Percentiles rank a stretch among this genome's conserved stretches.
Evolutionary conservation across 768 basidiomycete species (phyloP).

Genomic region (Naematelia aurantialba): DNA sequence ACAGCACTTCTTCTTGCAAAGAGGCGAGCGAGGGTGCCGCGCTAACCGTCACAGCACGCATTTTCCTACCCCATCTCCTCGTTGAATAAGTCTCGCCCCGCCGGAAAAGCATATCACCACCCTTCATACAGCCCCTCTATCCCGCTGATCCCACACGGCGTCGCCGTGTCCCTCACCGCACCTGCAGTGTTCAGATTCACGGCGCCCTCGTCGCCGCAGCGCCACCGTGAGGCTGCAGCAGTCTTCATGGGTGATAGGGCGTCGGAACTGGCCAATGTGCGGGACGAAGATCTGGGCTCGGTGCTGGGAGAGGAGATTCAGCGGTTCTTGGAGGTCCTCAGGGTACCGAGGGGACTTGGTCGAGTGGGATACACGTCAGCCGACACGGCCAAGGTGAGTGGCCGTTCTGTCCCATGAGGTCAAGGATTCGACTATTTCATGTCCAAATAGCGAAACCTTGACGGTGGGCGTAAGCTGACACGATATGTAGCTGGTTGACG

Average conservation of each 20-base stretch:
- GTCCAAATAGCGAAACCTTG: not conserved
- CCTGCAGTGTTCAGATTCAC: slow-evolving; percentile 84
- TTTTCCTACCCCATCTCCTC: slow-evolving; percentile 49
- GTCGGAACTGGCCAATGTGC: slow-evolving; percentile 63
- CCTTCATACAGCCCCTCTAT: slow-evolving; percentile 78
- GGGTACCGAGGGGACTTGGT: slow-evolving; percentile 41
- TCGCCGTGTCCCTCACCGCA: slow-evolving; percentile 55
- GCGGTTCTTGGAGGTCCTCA: slow-evolving; percentile 38
- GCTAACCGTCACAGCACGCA: slow-evolving; percentile 31
- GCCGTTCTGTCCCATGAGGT: too few relatives aligned
- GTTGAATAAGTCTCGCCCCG: slow-evolving; percentile 83
- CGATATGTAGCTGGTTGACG: slow-evolving; percentile 73
- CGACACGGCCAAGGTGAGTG: slow-evolving; percentile 33
- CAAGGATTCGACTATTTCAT: too few relatives aligned
- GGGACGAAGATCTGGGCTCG: slow-evolving; percentile 71
- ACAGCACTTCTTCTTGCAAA: not conserved
- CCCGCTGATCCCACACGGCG: slow-evolving; percentile 90
- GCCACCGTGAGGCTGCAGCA: slow-evolving; percentile 82
- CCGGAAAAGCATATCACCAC: slow-evolving; percentile 65
- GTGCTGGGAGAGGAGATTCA: slow-evolving; percentile 37
- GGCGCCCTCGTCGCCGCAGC: slow-evolving; percentile 83
- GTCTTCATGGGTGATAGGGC: slow-evolving; percentile 59
- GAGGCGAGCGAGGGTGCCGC: too few relatives aligned
- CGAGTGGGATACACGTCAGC: slow-evolving; percentile 29
- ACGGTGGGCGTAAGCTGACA: slow-evolving; percentile 56